phyloP scores from a whole-genome alignment of 2,329 filamentous ascomycete genomes.

The Penicillium occitanis region DNA sequence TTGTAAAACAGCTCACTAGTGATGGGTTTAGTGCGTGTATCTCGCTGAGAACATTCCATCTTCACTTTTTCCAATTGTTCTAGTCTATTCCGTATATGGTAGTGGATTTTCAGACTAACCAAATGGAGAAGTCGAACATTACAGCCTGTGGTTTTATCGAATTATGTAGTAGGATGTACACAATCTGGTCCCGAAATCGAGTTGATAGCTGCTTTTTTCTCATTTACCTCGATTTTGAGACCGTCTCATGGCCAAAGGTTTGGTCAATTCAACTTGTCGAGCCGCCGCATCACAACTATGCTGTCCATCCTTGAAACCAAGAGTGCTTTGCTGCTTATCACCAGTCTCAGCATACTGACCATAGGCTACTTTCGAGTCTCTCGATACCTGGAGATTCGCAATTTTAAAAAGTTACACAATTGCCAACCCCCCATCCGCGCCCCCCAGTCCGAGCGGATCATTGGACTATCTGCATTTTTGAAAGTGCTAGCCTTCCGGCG shows the following conservation, averaged over 20 bases:
- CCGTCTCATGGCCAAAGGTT: background rate
- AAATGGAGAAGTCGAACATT: background rate
- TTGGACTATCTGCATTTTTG: constrained; percentile 1
- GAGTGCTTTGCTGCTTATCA: background rate
- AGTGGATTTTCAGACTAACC: background rate
- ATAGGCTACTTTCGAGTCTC: background rate
- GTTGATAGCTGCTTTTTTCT: background rate
- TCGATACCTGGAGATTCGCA: constrained; percentile 2
- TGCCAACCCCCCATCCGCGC: background rate
- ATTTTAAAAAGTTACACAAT: background rate
- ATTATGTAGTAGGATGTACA: background rate
- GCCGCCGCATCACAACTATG: background rate
- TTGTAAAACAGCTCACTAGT: background rate
- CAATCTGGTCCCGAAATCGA: background rate
- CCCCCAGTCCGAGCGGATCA: background rate
- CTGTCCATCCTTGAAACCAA: background rate
- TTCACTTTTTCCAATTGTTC: background rate
- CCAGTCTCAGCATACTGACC: background rate
- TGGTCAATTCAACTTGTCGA: background rate
- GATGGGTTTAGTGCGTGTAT: background rate
- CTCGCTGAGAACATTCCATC: background rate
- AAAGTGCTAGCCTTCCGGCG: background rate
- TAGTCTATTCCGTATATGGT: background rate
- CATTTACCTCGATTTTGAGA: background rate
- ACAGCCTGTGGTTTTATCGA: background rate